Conservation (phyloP, 225 moss, liverwort and hornwort genomes). For the Bryum argenteum region DNA sequence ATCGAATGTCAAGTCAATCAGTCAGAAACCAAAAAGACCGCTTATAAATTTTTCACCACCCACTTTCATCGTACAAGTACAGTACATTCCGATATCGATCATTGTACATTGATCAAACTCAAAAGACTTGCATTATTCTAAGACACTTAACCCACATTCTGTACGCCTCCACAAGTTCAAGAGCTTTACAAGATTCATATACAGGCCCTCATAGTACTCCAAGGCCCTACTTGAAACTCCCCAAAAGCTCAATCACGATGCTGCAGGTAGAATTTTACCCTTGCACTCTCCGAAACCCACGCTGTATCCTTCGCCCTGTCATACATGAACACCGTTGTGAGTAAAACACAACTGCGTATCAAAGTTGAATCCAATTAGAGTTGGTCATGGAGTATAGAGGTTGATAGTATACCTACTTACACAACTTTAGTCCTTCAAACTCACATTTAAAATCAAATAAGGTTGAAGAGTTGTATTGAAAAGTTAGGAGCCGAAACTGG, state of each 20-base stretch:
- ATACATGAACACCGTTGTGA: constrained; percentile 25
- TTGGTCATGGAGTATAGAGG: too few relatives aligned
- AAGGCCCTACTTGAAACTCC: background rate
- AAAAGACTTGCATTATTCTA: background rate
- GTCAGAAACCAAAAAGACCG: background rate
- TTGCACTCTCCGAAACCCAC: constrained; percentile 85
- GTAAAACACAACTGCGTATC: background rate
- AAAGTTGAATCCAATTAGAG: background rate
- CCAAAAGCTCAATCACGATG: constrained; percentile 10
- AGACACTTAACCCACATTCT: background rate
- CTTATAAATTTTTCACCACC: constrained; percentile 1
- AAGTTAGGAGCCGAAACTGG: too few relatives aligned
- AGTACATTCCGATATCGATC: background rate
- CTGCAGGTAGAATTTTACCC: constrained; percentile 62
- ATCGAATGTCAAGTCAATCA: background rate
- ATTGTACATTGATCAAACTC: constrained; percentile 10
- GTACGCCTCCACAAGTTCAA: background rate
- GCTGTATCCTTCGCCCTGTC: constrained; percentile 73
- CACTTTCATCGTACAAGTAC: background rate
- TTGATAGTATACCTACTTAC: too few relatives aligned
- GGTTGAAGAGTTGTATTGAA: too few relatives aligned
- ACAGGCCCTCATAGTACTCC: constrained; percentile 1
- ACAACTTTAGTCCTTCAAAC: too few relatives aligned
- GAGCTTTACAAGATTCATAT: constrained; percentile 1
- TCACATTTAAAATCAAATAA: too few relatives aligned